Base-by-base conservation (phyloP, 2,329 filamentous ascomycete genomes). In the Alternaria triticimaculans region DNA sequence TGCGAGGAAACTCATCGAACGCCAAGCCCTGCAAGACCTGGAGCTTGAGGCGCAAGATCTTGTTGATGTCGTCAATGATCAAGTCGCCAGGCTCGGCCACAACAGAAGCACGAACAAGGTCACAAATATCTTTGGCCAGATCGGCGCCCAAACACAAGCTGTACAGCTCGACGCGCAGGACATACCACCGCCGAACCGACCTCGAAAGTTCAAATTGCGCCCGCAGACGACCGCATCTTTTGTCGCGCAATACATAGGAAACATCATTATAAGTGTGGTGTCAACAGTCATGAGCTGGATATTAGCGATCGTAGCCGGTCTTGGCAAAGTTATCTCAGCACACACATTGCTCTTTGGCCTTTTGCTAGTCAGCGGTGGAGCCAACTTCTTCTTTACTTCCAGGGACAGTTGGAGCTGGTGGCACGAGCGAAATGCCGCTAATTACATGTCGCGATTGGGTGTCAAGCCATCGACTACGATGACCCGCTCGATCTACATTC, bases 401-500 rank as follows among this genome's bases (percentile, higher is more conserved):
- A 88, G 90, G 66, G 89, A 93, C 75, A 87, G 88, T 7, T 88
- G 89, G 72, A 84, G 87, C 2, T 98, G 94, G 94, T 97, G 92
- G 91, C 86, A 88, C 49, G 95, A 98, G 81, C 88, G 93, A 61
- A 90, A 88, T 63, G 93, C 94, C 1, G 87, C 87, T 15, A 89
- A 86, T 44, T 97, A 95, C 78, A 96, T 99, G 93, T 84, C 84
- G 33, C 86, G 90, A 12, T 82, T 98, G 14, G 95, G 95, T 10
- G 89, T 98, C 8, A 87, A 87, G 4, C 93, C 94, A 8, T 91
- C 96, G 70, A 80, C 86, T 20, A 87, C 91, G 66, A 95, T 97
- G 92, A 92, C 91, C 80, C 93, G 91, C 78, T 89, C 92, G 9
- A 88, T 99, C 25, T 97, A 96, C 76, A 81, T 97, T 60, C 86